These are phyloP conservation scores for Thelonectria discophora DNA, from an alignment of 2,329 filamentous ascomycete species.

Conservation along the genomic window DNA sequence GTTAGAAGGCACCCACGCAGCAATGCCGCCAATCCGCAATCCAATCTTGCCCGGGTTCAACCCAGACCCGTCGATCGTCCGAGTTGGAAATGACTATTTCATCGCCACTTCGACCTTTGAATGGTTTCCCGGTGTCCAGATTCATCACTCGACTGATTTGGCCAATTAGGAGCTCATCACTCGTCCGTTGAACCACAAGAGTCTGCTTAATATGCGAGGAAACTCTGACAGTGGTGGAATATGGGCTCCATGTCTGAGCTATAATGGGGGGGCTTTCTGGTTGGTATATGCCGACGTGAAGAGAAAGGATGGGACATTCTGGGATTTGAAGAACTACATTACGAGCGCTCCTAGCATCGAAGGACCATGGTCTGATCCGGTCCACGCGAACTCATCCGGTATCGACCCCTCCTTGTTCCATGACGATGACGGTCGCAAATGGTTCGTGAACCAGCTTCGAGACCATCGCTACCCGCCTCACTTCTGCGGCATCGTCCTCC, in stretches of 20 bases:
- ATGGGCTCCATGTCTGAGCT: conserved; percentile 71
- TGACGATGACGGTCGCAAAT: conserved; percentile 64
- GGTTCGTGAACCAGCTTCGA: conserved; percentile 65
- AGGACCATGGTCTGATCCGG: conserved; percentile 69
- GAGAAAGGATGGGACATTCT: conserved; percentile 72
- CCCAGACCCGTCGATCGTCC: conserved; percentile 62
- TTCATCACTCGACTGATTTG: conserved; percentile 62
- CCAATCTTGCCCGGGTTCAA: conserved; percentile 68
- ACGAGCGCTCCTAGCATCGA: conserved; percentile 61
- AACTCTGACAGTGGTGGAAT: conserved; percentile 67
- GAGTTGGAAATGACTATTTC: conserved; percentile 63
- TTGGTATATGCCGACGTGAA: conserved; percentile 73
- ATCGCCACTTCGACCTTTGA: conserved; percentile 66
- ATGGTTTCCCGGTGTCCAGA: conserved; percentile 64
- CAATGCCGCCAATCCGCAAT: conserved; percentile 60
- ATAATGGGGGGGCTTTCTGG: conserved; percentile 69
- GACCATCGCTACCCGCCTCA: conserved; percentile 61
- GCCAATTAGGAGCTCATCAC: conserved; percentile 60
- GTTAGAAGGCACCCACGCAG: background rate
- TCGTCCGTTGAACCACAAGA: conserved; percentile 58
- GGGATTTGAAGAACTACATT: conserved; percentile 71
- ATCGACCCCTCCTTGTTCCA: conserved; percentile 70
- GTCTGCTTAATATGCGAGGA: conserved; percentile 66
- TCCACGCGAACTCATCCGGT: conserved; percentile 67
- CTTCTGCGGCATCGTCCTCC: conserved; percentile 66